Percentiles rank a stretch among this genome's conserved stretches.
Evolutionary conservation across 495 filamentous ascomycete species (phyloP).

Genomic region (Astrothelium subdiscretum): DNA sequence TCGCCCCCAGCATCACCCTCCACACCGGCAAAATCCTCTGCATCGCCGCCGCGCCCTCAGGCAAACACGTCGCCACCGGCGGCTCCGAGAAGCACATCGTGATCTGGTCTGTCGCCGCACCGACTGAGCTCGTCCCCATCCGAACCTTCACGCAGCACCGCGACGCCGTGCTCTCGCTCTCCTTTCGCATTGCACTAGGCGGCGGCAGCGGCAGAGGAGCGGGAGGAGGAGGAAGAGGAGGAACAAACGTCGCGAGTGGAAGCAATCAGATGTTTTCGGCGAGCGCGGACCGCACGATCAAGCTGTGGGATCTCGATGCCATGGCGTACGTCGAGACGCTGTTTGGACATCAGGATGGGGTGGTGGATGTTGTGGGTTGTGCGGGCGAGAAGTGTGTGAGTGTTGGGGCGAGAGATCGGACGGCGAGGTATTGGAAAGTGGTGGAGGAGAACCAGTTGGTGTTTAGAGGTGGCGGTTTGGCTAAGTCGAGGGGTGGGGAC

Average conservation of each 20-base stretch:
- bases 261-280: constrained; percentile 88
- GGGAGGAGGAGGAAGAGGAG: neutral
- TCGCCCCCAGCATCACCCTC: neutral
- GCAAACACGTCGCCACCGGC: constrained; percentile 83
- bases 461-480: constrained; percentile 69
- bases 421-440: constrained; percentile 93
- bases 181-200: constrained; percentile 45
- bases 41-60: constrained; percentile 76
- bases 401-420: constrained; percentile 82
- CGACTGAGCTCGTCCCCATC: constrained; percentile 49
- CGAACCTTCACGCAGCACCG: constrained; percentile 87
- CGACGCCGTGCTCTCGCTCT: constrained; percentile 69
- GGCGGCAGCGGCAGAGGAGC: neutral
- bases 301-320: constrained; percentile 75
- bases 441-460: constrained; percentile 90
- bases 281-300: constrained; percentile 79
- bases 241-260: constrained; percentile 35
- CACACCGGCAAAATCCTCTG: constrained; percentile 67
- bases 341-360: constrained; percentile 88
- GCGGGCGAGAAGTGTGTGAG: constrained; percentile 72
- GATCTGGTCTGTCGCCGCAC: constrained; percentile 64
- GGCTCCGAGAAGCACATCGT: constrained; percentile 71
- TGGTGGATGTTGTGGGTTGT: constrained; percentile 71
- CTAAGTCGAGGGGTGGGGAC: constrained; percentile 28
- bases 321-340: constrained; percentile 88